Percentiles rank a stretch among this genome's conserved stretches.
Evolutionary conservation across 805 yeast genomes (phyloP).

Genomic region (Candida easanensis): DNA sequence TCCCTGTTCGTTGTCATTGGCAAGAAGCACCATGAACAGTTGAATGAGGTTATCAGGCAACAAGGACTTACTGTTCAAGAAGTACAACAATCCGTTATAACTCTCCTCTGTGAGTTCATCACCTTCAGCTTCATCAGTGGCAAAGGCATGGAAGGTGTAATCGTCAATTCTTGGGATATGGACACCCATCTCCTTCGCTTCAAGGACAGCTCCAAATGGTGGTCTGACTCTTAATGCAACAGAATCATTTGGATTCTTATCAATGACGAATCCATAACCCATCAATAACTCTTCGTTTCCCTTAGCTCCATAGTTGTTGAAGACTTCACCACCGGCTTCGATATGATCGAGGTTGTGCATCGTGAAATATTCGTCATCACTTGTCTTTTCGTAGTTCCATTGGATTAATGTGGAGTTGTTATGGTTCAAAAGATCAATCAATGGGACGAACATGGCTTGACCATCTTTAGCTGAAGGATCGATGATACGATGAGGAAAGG

Average conservation of each 20-base stretch:
- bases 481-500: slow-evolving; percentile 63
- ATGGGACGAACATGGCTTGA: slow-evolving; percentile 69
- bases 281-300: slow-evolving; percentile 82
- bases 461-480: slow-evolving; percentile 33
- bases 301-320: slow-evolving; percentile 85
- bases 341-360: slow-evolving; percentile 16
- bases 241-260: slow-evolving; percentile 56
- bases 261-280: slow-evolving; percentile 70
- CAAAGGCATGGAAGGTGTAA: slow-evolving; percentile 38
- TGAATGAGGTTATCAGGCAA: slow-evolving; percentile 26
- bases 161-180: slow-evolving; percentile 36
- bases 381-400: slow-evolving; percentile 48
- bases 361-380: slow-evolving; percentile 17
- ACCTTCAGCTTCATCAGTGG: slow-evolving; percentile 14
- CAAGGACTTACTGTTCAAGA: slow-evolving; percentile 28
- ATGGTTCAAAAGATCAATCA: slow-evolving; percentile 80
- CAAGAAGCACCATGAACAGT: slow-evolving; percentile 30
- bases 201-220: slow-evolving; percentile 24
- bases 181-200: slow-evolving; percentile 37
- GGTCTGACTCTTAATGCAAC: slow-evolving; percentile 62
- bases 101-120: slow-evolving; percentile 15
- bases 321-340: slow-evolving; percentile 45
- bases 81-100: slow-evolving; percentile 32
- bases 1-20: slow-evolving; percentile 34
- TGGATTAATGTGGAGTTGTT: slow-evolving; percentile 55